Percentiles rank a stretch among this genome's conserved stretches.
Conservation (phyloP, 208 protist species). For the Leishmania tarentolae region DNA sequence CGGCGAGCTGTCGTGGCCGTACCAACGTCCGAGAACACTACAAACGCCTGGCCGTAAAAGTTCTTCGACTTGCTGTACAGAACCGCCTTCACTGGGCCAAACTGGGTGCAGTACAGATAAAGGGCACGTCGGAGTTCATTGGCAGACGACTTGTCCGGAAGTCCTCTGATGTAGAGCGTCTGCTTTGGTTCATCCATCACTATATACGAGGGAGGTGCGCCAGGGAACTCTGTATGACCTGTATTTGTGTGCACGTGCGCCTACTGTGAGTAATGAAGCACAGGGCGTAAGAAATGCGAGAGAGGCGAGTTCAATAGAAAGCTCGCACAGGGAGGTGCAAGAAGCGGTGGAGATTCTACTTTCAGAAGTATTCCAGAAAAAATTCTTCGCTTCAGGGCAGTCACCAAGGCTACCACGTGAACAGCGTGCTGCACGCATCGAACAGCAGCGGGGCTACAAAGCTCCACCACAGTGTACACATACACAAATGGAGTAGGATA, state of each 20-base stretch:
- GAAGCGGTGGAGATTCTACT: not conserved
- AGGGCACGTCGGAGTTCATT: slow-evolving; percentile 73
- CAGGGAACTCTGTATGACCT: not conserved
- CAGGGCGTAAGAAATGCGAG: not conserved
- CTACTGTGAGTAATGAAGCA: not conserved
- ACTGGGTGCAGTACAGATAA: slow-evolving; percentile 88
- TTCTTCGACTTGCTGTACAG: slow-evolving; percentile 55
- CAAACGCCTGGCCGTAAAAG: slow-evolving; percentile 87
- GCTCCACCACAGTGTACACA: not conserved
- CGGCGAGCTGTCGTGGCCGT: slow-evolving; percentile 75
- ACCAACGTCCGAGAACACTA: slow-evolving; percentile 85
- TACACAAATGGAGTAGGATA: not conserved
- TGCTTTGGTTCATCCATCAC: slow-evolving; percentile 81
- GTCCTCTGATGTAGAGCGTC: slow-evolving; percentile 81
- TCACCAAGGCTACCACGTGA: not conserved
- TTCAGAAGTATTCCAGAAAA: not conserved
- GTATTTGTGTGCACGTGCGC: not conserved
- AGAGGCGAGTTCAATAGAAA: not conserved
- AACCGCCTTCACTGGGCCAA: slow-evolving; percentile 77
- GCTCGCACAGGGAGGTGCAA: not conserved
- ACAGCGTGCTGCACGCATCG: not conserved
- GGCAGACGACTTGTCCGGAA: slow-evolving; percentile 82
- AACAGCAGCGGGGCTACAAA: not conserved
- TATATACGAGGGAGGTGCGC: not conserved
- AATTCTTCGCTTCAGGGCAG: not conserved